Evolutionary conservation across 441 rosid genomes (phyloP).

Genomic region (Bocquillonia castaneifolia): DNA sequence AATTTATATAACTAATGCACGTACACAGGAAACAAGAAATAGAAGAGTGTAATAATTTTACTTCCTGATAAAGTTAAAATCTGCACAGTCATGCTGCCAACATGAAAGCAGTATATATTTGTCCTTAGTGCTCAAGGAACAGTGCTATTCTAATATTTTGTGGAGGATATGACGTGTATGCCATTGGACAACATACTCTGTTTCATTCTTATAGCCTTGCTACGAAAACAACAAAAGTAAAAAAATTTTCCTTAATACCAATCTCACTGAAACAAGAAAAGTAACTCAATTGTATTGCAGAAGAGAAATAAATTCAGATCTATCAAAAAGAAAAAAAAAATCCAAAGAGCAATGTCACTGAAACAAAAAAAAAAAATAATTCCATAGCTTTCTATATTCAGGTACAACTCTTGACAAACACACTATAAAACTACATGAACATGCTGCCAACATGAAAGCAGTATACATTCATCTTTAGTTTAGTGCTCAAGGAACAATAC

Average conservation of each 20-base stretch:
- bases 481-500: not conserved
- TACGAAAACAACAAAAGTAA: not conserved
- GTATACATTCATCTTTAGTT: not conserved
- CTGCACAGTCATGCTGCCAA: not conserved
- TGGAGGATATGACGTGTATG: not conserved
- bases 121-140: not conserved
- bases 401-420: too few species aligned
- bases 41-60: constrained; percentile 1
- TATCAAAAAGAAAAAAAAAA: too few species aligned
- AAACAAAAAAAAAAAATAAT: too few species aligned
- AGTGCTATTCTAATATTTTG: not conserved
- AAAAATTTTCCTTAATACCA: not conserved
- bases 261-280: not conserved
- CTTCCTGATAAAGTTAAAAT: constrained; percentile 7
- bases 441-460: not conserved
- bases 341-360: not conserved
- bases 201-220: constrained; percentile 2
- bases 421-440: not conserved
- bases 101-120: not conserved
- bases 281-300: not conserved
- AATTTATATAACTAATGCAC: not conserved
- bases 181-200: not conserved
- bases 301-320: too few species aligned
- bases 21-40: not conserved
- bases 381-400: too few species aligned